Conservation (phyloP, 2,329 filamentous ascomycete species). For the Akanthomyces uredinophilus region DNA sequence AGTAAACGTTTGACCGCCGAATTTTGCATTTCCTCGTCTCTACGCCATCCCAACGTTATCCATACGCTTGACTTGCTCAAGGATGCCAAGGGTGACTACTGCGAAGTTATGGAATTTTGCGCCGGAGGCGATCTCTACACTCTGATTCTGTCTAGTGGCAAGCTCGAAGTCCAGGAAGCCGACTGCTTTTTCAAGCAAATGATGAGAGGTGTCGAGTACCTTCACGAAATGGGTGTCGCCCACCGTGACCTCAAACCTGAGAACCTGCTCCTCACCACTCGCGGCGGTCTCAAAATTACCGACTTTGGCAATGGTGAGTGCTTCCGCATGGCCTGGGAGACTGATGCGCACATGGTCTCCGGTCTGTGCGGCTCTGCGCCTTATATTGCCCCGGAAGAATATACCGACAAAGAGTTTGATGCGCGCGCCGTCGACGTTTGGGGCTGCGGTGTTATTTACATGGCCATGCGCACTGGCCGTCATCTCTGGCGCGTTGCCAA, state of each 20-base stretch:
- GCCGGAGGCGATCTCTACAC: slow-evolving; percentile 95
- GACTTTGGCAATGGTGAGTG: slow-evolving; percentile 99
- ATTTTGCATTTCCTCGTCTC: slow-evolving; percentile 95
- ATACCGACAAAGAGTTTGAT: slow-evolving; percentile 91
- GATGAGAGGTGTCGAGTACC: slow-evolving; percentile 98
- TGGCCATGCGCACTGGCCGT: slow-evolving; percentile 96
- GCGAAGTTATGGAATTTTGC: slow-evolving; percentile 99
- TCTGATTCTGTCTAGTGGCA: slow-evolving; percentile 81
- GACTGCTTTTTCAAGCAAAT: slow-evolving; percentile 99
- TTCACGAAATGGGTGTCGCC: slow-evolving; percentile 98
- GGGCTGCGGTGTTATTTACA: slow-evolving; percentile 98
- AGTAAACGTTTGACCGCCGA: slow-evolving; percentile 95
- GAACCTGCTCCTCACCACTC: slow-evolving; percentile 87
- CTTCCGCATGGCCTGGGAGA: slow-evolving; percentile 99
- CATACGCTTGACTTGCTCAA: slow-evolving; percentile 93
- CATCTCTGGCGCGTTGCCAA: slow-evolving; percentile 97
- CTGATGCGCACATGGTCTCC: slow-evolving; percentile 95
- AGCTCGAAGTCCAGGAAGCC: slow-evolving; percentile 86
- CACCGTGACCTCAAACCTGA: slow-evolving; percentile 96
- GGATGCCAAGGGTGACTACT: slow-evolving; percentile 95
- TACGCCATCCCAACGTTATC: slow-evolving; percentile 96
- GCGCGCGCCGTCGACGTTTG: slow-evolving; percentile 96
- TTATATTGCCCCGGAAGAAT: slow-evolving; percentile 97
- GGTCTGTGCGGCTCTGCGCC: slow-evolving; percentile 94
- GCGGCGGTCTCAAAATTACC: slow-evolving; percentile 92